These are phyloP conservation scores for Sporobolomyces phaffii DNA, from an alignment of 768 basidiomycete species.

Conservation along the genomic window DNA sequence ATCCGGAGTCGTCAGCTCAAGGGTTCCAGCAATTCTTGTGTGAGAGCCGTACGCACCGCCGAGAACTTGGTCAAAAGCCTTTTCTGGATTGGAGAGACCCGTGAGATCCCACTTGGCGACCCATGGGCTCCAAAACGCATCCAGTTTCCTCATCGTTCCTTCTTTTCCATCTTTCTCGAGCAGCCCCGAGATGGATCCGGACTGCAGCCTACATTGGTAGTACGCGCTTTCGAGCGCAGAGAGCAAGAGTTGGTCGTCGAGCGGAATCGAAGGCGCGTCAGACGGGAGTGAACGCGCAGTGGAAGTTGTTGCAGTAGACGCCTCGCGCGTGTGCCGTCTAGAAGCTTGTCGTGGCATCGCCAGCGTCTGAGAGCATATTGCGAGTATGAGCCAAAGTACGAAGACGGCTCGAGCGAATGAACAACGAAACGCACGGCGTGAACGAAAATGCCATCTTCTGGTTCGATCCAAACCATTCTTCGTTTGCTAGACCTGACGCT, in stretches of 20 bases:
- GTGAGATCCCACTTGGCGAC: conserved; percentile 1
- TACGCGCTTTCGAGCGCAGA: neutral
- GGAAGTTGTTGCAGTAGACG: conserved; percentile 3
- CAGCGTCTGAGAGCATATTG: conserved; percentile 6
- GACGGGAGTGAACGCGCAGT: neutral
- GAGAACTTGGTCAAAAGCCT: neutral
- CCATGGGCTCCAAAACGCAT: conserved; percentile 14
- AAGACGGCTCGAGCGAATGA: neutral
- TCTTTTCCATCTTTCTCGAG: conserved; percentile 3
- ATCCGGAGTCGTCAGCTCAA: neutral
- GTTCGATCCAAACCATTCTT: conserved; percentile 35
- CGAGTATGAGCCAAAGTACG: too few species aligned
- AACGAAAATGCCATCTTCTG: conserved; percentile 24
- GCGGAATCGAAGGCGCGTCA: neutral
- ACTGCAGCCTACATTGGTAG: conserved; percentile 5
- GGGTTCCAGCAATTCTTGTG: neutral
- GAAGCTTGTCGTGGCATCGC: neutral
- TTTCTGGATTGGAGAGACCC: neutral
- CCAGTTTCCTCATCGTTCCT: neutral
- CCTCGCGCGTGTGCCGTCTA: neutral
- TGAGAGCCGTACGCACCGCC: neutral
- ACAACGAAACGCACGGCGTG: conserved; percentile 16
- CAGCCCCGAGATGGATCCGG: neutral
- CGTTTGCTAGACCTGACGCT: conserved; percentile 15
- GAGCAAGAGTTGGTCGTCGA: conserved; percentile 27